Conservation (phyloP, 2,329 filamentous ascomycete species). For the Pseudogymnoascus sp. region DNA sequence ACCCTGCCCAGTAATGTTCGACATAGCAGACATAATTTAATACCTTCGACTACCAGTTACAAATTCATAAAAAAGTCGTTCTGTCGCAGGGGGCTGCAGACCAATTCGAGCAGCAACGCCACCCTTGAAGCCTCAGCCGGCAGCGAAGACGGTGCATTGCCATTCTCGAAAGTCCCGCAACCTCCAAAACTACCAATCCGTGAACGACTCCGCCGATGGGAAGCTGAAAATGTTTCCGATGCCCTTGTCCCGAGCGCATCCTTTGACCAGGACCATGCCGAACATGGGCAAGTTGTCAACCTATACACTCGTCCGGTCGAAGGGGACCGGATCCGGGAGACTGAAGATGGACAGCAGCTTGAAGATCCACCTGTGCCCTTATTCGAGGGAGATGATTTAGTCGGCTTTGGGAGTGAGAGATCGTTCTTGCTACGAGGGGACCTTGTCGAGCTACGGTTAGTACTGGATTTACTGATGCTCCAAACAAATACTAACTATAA, state of each 20-base stretch:
- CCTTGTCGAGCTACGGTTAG: constrained; percentile 27
- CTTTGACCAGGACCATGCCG: background rate
- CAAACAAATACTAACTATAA: constrained; percentile 11
- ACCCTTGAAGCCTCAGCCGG: background rate
- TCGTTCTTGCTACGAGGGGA: constrained; percentile 27
- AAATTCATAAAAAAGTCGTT: background rate
- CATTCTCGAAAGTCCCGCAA: background rate
- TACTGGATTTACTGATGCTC: background rate
- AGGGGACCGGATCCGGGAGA: background rate
- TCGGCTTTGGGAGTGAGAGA: constrained; percentile 31
- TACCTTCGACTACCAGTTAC: background rate
- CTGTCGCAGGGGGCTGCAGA: background rate
- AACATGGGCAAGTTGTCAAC: background rate
- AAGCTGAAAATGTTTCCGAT: background rate
- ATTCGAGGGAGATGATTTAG: constrained; percentile 39
- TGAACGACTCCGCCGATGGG: constrained; percentile 5
- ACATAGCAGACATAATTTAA: background rate
- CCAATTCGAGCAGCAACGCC: background rate
- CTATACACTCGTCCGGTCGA: background rate
- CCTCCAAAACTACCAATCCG: background rate
- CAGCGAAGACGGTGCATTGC: background rate
- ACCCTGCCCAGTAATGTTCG: background rate
- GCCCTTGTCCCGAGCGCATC: background rate
- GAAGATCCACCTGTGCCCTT: constrained; percentile 22
- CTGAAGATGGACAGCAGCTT: background rate